Base-by-base conservation (phyloP, 768 basidiomycete genomes). In the Rhodotorula toruloides region DNA sequence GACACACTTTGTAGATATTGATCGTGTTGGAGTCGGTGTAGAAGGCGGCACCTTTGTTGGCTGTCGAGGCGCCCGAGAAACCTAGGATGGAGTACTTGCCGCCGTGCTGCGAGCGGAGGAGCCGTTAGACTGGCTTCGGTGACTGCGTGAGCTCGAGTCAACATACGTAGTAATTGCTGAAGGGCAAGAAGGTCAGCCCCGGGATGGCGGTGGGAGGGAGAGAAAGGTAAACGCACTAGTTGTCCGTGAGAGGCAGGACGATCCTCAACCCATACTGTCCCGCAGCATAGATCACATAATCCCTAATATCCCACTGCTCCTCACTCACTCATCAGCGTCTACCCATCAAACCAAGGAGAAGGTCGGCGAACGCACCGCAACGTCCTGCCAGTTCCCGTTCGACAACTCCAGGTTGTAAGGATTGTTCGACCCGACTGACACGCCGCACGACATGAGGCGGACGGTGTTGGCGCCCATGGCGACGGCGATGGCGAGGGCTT, bases 391-490 rank as follows among this genome's bases (percentile, higher is more conserved):
- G 4, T 65, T 59, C 13, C 70, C 71, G 16, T 72, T 55, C 4
- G 59, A 43, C 12, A 73, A 75, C 58, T 74, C 67, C 60, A 75
- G 59, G 44, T 73, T 70, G 53, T 77, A 58, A 1, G 75, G 70
- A 32, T 73, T 60, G 32, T 60, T 42, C 1, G 62, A 70, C 8
- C 76, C 76, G 39, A 75, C 74, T 8, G 74, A 74, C 17, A 74
- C 63, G 14, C 76, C 77, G 50, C 60, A 67, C 0, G 65, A 53
- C 29, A 63, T 8, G 19, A 52, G 60, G 36, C 76, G 73, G 25
- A 78, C 62, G 2, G 73, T 68, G 25, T 68, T 72, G 5, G 71
- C 73, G 7, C 73, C 73, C 73, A 74, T 74, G 0, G 73, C 73
- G 25, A 68, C 70, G 14, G 73, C 71, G 13, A 65, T 72, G 12